phyloP scores from a whole-genome alignment of 2,329 filamentous ascomycete species.

The Trichophyton equinum region DNA sequence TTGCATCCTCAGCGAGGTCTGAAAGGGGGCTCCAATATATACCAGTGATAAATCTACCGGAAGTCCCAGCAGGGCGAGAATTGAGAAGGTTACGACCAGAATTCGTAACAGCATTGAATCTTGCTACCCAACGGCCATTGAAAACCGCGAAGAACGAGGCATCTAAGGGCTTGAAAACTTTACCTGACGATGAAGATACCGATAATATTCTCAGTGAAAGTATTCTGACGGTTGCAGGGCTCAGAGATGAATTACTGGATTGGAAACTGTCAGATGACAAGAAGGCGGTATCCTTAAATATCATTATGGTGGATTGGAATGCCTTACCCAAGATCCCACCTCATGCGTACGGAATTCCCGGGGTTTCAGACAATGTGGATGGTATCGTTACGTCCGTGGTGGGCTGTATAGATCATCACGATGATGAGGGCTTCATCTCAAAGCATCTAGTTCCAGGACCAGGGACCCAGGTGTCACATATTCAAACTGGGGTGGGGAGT shows the following conservation, averaged over 20 bases:
- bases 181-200: constrained; percentile 14
- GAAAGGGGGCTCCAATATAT: constrained; percentile 33
- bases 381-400: constrained; percentile 28
- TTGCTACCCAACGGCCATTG: constrained; percentile 27
- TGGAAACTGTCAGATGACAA: background rate
- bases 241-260: constrained; percentile 18
- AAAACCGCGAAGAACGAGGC: background rate
- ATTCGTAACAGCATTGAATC: constrained; percentile 43
- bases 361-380: constrained; percentile 28
- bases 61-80: constrained; percentile 33
- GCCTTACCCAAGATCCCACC: constrained; percentile 20
- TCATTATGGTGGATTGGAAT: constrained; percentile 36
- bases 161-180: constrained; percentile 8
- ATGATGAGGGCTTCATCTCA: constrained; percentile 44
- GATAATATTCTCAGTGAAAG: constrained; percentile 23
- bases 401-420: constrained; percentile 51
- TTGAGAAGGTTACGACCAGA: constrained; percentile 45
- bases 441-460: constrained; percentile 12
- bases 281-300: constrained; percentile 13
- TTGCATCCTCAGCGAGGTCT: constrained; percentile 33
- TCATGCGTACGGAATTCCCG: constrained; percentile 36
- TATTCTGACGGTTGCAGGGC: constrained; percentile 31
- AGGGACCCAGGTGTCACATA: constrained; percentile 21
- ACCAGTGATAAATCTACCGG: constrained; percentile 47
- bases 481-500: constrained; percentile 44